Percentiles rank a stretch among this genome's conserved stretches.
phyloP scores from a whole-genome alignment of 2,329 filamentous ascomycete species.

The Gliomastix tumulicola region DNA sequence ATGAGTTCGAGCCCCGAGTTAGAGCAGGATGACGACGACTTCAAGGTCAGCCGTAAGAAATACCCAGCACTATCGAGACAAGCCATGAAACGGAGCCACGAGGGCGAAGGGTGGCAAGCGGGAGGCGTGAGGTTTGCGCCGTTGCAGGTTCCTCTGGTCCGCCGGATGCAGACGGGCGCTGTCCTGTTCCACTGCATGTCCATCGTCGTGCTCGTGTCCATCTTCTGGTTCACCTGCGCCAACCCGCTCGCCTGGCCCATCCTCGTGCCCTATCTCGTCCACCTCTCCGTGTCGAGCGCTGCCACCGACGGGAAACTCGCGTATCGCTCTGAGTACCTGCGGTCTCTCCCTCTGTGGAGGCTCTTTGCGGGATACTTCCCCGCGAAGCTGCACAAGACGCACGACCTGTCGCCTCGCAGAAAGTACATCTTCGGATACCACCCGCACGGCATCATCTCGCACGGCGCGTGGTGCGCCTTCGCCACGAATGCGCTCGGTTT shows the following conservation, averaged over 20 bases:
- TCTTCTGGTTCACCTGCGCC: slow-evolving; percentile 87
- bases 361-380: slow-evolving; percentile 93
- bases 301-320: slow-evolving; percentile 68
- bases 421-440: slow-evolving; percentile 98
- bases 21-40: too few relatives aligned
- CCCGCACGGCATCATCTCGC: slow-evolving; percentile 93
- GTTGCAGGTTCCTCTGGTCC: slow-evolving; percentile 61
- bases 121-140: slow-evolving; percentile 77
- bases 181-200: slow-evolving; percentile 68
- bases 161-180: slow-evolving; percentile 71
- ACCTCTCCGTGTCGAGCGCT: slow-evolving; percentile 73
- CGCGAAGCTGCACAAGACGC: slow-evolving; percentile 77
- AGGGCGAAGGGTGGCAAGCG: slow-evolving; percentile 24
- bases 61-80: slow-evolving; percentile 17
- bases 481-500: slow-evolving; percentile 87
- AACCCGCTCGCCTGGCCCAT: slow-evolving; percentile 89
- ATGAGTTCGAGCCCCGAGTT: too few relatives aligned
- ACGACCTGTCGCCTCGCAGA: slow-evolving; percentile 67
- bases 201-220: slow-evolving; percentile 62
- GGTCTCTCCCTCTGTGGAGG: slow-evolving; percentile 71
- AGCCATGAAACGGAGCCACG: slow-evolving; percentile 12
- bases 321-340: slow-evolving; percentile 68
- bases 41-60: too few relatives aligned
- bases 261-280: slow-evolving; percentile 69
- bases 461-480: slow-evolving; percentile 91